These are phyloP conservation scores for Epicoccum sorghinum DNA, from an alignment of 2,329 filamentous ascomycete species.

Conservation along the genomic window DNA sequence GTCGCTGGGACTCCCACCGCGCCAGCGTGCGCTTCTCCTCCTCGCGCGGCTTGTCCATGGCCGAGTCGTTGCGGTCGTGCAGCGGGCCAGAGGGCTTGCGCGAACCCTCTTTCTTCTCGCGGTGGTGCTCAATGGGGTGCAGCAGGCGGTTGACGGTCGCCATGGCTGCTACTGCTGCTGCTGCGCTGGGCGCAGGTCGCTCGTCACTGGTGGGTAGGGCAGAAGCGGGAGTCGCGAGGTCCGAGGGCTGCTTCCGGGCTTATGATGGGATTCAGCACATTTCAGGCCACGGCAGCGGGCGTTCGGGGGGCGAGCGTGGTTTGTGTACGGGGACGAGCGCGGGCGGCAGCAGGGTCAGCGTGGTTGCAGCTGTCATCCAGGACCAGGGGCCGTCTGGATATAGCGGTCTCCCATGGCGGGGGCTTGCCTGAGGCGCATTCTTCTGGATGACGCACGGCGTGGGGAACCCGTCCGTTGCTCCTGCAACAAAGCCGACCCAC, in stretches of 20 bases:
- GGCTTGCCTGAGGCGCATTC: conserved; percentile 28
- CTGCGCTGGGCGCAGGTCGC: conserved; percentile 15
- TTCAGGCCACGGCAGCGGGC: conserved; percentile 20
- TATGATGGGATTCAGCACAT: conserved; percentile 10
- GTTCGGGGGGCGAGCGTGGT: not conserved
- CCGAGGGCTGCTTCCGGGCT: conserved; percentile 17
- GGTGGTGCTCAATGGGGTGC: conserved; percentile 42
- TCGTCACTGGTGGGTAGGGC: conserved; percentile 16
- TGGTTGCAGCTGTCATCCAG: conserved; percentile 30
- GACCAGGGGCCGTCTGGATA: conserved; percentile 22
- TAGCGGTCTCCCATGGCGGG: conserved; percentile 28
- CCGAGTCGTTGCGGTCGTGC: conserved; percentile 44
- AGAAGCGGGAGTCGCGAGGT: conserved; percentile 18
- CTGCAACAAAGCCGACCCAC: conserved; percentile 16
- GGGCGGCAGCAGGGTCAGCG: conserved; percentile 3
- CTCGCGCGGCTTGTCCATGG: conserved; percentile 50
- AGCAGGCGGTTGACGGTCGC: conserved; percentile 47
- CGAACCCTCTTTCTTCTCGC: conserved; percentile 31
- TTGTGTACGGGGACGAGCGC: not conserved
- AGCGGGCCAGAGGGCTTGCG: conserved; percentile 28
- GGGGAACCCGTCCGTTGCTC: conserved; percentile 15
- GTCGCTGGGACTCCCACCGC: conserved; percentile 55
- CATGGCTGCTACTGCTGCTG: conserved; percentile 46
- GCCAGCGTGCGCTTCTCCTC: conserved; percentile 55
- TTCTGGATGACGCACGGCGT: conserved; percentile 15